Evolutionary conservation across 192 early-diverging fungal species (phyloP).

Genomic region (Anaeromyces robustus): DNA sequence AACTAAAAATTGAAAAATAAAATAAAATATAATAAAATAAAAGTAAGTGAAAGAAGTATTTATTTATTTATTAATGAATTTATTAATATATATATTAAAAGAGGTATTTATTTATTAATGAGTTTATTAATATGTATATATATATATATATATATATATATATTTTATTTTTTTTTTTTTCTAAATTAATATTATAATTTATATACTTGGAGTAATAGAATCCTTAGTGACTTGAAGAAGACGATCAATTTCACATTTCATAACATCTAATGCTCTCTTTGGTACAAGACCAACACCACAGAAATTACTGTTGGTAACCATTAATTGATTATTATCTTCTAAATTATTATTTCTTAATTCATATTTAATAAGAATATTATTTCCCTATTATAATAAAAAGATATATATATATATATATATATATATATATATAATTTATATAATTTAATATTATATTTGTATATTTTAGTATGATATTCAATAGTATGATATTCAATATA

Average conservation of each 20-base stretch:
- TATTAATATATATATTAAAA: no score
- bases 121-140: no score
- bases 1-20: conserved; percentile 55
- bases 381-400: neutral
- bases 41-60: neutral
- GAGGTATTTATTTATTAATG: no score
- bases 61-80: no score
- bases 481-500: no score
- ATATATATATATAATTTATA: conserved; percentile 30
- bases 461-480: no score
- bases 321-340: conserved; percentile 21
- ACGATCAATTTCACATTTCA: conserved; percentile 52
- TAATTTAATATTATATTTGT: conserved; percentile 54
- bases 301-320: conserved; percentile 18
- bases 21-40: conserved; percentile 27
- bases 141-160: no score
- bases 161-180: no score
- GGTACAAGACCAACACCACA: conserved; percentile 49
- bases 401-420: neutral
- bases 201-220: conserved; percentile 52
- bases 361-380: neutral
- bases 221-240: conserved; percentile 35
- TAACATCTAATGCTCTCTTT: conserved; percentile 52
- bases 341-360: neutral
- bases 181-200: conserved; percentile 3